phyloP scores from a whole-genome alignment of 2,329 filamentous ascomycete species.

The Penicillium sp. region DNA sequence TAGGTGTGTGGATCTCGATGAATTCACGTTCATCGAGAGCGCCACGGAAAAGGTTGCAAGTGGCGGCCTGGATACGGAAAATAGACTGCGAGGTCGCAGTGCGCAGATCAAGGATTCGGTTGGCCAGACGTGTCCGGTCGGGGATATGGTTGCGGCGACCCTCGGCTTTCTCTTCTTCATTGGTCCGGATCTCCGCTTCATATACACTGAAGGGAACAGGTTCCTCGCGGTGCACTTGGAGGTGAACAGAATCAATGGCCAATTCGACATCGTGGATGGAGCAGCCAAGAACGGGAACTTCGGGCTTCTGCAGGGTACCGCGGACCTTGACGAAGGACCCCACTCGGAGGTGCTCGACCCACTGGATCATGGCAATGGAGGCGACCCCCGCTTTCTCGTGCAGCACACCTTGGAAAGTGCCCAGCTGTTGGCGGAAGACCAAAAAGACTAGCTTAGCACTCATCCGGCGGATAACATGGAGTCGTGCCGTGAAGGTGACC shows the following conservation, averaged over 20 bases:
- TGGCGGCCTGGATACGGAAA: slow-evolving; percentile 80
- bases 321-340: slow-evolving; percentile 78
- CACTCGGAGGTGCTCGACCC: slow-evolving; percentile 78
- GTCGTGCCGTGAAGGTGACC: slow-evolving; percentile 68
- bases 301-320: slow-evolving; percentile 71
- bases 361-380: slow-evolving; percentile 76
- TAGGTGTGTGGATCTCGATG: slow-evolving; percentile 91
- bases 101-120: slow-evolving; percentile 80
- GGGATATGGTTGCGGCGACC: slow-evolving; percentile 63
- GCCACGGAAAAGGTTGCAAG: slow-evolving; percentile 76
- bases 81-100: slow-evolving; percentile 85
- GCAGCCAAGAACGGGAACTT: slow-evolving; percentile 73
- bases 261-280: slow-evolving; percentile 77
- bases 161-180: slow-evolving; percentile 57
- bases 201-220: slow-evolving; percentile 69
- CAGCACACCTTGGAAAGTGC: slow-evolving; percentile 82
- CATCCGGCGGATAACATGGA: slow-evolving; percentile 79
- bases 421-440: slow-evolving; percentile 79
- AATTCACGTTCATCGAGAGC: slow-evolving; percentile 76
- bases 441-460: slow-evolving; percentile 83
- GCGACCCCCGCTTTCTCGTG: slow-evolving; percentile 61
- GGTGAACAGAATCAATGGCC: slow-evolving; percentile 65
- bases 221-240: slow-evolving; percentile 62
- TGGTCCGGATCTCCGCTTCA: slow-evolving; percentile 64
- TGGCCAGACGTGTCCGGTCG: slow-evolving; percentile 72